Conservation (phyloP, 1,284 basidiomycete genomes). For the Cutaneotrichosporon dermatis region DNA sequence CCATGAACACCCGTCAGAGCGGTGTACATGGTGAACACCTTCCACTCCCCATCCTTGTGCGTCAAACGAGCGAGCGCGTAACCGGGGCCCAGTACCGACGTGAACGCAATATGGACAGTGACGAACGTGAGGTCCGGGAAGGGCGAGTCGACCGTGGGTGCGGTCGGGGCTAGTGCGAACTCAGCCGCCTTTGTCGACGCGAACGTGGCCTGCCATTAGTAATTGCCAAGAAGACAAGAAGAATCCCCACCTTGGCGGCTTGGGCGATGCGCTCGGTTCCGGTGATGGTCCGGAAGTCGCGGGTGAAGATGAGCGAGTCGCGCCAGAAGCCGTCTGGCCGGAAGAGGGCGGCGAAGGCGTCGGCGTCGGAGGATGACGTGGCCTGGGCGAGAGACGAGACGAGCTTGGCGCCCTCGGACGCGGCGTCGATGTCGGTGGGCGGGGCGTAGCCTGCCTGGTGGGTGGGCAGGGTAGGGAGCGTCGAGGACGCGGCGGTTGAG, state of each 20-base stretch:
- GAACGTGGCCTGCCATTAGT: background rate
- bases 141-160: background rate
- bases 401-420: background rate
- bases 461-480: background rate
- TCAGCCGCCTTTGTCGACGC: background rate
- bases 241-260: constrained; percentile 17
- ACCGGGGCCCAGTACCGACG: background rate
- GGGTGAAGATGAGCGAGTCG: constrained; percentile 28
- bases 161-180: background rate
- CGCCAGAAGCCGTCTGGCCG: constrained; percentile 10
- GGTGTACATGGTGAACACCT: background rate
- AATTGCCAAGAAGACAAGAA: background rate
- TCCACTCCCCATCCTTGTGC: background rate
- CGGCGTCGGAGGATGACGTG: background rate
- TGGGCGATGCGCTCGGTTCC: constrained; percentile 26
- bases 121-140: constrained; percentile 3
- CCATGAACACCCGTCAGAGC: background rate
- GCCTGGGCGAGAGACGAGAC: background rate
- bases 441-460: background rate
- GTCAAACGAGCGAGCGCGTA: background rate
- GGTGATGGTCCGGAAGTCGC: constrained; percentile 29
- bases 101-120: background rate
- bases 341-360: constrained; percentile 3
- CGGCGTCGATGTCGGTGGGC: background rate
- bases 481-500: too few species aligned